Conservation (phyloP, 805 yeast genomes). For the Starmerella kuoi region DNA sequence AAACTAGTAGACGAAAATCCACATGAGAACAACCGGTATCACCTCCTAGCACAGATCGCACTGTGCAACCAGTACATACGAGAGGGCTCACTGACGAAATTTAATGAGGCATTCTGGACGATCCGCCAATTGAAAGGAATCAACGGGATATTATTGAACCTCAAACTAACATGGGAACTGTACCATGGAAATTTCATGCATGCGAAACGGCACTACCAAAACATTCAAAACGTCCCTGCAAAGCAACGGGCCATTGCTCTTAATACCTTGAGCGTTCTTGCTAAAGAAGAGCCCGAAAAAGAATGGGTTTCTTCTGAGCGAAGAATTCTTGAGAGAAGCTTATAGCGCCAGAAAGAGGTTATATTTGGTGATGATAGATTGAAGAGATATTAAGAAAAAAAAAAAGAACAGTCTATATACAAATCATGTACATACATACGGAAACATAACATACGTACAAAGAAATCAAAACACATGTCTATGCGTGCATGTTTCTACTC, state of each 20-base stretch:
- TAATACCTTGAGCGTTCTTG: constrained; percentile 8
- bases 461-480: no score
- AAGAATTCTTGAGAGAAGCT: background rate
- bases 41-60: constrained; percentile 8
- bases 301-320: constrained; percentile 17
- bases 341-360: background rate
- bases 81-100: constrained; percentile 3
- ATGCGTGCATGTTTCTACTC: constrained; percentile 2
- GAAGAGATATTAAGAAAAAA: background rate
- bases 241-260: constrained; percentile 19
- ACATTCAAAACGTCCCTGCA: constrained; percentile 3
- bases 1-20: background rate
- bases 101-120: background rate
- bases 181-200: constrained; percentile 14
- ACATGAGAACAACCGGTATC: background rate
- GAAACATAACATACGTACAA: background rate
- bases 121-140: background rate
- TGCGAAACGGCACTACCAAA: constrained; percentile 20
- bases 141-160: constrained; percentile 15
- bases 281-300: background rate
- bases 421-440: background rate
- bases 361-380: no score
- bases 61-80: constrained; percentile 16
- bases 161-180: constrained; percentile 21
- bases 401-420: constrained; percentile 1